Evolutionary conservation across 306 rosid genomes (phyloP).

Genomic region (Medicago arabica): DNA sequence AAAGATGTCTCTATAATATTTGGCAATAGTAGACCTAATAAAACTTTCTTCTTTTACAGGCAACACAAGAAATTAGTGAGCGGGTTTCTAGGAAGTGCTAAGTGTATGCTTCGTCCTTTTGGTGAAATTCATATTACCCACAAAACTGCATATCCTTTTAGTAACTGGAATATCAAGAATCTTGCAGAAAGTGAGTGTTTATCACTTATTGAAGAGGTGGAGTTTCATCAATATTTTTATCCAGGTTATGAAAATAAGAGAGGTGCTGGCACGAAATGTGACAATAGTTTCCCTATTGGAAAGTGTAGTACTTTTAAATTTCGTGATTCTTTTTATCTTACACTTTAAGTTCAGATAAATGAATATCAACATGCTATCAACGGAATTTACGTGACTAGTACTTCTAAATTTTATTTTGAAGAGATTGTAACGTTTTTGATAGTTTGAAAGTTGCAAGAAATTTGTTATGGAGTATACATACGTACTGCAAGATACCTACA

Average conservation of each 20-base stretch:
- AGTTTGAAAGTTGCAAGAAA: too few relatives aligned
- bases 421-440: neutral
- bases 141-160: slow-evolving; percentile 46
- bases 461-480: too few relatives aligned
- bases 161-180: slow-evolving; percentile 39
- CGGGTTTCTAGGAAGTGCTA: slow-evolving; percentile 40
- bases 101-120: neutral
- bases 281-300: slow-evolving; percentile 37
- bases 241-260: slow-evolving; percentile 43
- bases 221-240: neutral
- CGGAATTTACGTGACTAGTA: too few relatives aligned
- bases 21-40: too few relatives aligned
- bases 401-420: too few relatives aligned
- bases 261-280: slow-evolving; percentile 1
- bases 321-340: too few relatives aligned
- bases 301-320: slow-evolving; percentile 38
- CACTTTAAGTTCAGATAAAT: too few relatives aligned
- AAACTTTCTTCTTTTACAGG: neutral
- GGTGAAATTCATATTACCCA: slow-evolving; percentile 58
- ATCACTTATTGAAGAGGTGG: neutral
- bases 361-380: too few relatives aligned
- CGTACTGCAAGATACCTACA: too few relatives aligned
- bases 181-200: slow-evolving; percentile 22
- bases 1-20: too few relatives aligned
- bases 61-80: slow-evolving; percentile 37